Conservation (phyloP, 164 flowering plant species). For the Echeveria elegans region DNA sequence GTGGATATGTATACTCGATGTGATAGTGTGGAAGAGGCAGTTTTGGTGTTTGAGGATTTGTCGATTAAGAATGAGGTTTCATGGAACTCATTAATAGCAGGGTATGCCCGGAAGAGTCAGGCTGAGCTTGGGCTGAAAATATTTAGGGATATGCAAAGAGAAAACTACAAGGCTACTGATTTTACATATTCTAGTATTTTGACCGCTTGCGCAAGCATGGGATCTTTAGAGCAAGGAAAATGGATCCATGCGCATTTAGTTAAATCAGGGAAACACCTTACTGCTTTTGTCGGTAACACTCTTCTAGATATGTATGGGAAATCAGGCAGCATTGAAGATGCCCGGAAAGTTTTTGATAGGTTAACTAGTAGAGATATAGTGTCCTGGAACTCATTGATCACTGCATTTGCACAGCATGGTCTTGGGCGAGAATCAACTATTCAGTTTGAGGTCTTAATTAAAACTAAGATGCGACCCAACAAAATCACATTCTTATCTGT, state of each 20-base stretch:
- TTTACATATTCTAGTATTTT: constrained; percentile 12
- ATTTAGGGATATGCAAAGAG: no score
- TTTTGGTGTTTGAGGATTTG: constrained; percentile 30
- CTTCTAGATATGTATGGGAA: constrained; percentile 13
- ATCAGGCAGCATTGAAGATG: constrained; percentile 12
- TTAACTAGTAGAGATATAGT: constrained; percentile 1
- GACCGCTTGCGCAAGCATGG: constrained; percentile 9
- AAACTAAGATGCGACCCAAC: constrained; percentile 7
- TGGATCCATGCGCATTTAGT: constrained; percentile 11
- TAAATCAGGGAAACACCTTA: constrained; percentile 7
- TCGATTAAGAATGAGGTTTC: constrained; percentile 25
- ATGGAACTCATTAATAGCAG: constrained; percentile 34
- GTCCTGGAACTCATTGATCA: constrained; percentile 14
- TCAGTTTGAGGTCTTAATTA: constrained; percentile 8
- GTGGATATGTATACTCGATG: constrained; percentile 36
- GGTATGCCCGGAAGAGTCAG: constrained; percentile 7
- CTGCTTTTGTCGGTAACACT: constrained; percentile 10
- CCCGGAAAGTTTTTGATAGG: constrained; percentile 7
- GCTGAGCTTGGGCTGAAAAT: constrained; percentile 2
- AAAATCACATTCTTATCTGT: constrained; percentile 7
- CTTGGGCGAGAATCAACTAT: constrained; percentile 9
- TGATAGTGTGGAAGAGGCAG: constrained; percentile 23
- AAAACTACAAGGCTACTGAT: not conserved
- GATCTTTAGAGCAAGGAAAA: constrained; percentile 12
- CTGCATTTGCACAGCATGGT: constrained; percentile 13